phyloP scores from a whole-genome alignment of 768 basidiomycete genomes.

The Mycena rebaudengoi region DNA sequence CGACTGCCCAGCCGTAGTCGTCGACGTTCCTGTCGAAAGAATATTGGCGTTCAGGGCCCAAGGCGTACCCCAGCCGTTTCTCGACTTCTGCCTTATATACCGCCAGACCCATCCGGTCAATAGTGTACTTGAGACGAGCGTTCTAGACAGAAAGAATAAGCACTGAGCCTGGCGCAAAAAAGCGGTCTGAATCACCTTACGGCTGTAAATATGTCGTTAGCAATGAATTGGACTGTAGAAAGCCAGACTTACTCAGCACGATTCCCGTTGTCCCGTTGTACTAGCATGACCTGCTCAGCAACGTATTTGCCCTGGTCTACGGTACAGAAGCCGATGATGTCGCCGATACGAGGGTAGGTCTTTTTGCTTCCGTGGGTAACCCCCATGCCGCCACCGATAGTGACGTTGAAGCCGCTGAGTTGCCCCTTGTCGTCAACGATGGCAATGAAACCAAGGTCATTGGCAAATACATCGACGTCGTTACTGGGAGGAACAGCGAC shows the following conservation, averaged over 20 bases:
- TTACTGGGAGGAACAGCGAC: constrained; percentile 97
- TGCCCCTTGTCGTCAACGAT: constrained; percentile 81
- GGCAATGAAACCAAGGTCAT: constrained; percentile 97
- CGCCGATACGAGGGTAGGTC: constrained; percentile 92
- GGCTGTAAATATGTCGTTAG: constrained; percentile 56
- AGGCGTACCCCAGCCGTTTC: constrained; percentile 80
- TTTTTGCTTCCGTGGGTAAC: constrained; percentile 99
- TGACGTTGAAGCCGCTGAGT: constrained; percentile 92
- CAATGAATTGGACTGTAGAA: constrained; percentile 2
- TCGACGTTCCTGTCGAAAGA: constrained; percentile 91
- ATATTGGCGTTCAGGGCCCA: constrained; percentile 79
- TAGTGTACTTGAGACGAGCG: constrained; percentile 94
- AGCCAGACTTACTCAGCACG: constrained; percentile 78
- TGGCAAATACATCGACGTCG: constrained; percentile 94
- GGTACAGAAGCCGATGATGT: constrained; percentile 93
- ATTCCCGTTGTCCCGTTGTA: constrained; percentile 96
- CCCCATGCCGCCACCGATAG: constrained; percentile 97
- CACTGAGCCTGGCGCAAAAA: not conserved
- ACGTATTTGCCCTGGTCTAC: constrained; percentile 84
- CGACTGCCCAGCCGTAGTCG: constrained; percentile 92
- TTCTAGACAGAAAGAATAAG: constrained; percentile 58
- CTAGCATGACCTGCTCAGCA: constrained; percentile 93
- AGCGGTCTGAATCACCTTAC: constrained; percentile 54
- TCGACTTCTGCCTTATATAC: constrained; percentile 92
- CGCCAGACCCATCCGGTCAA: constrained; percentile 93